Conservation (phyloP, 1,139 yeast genomes). For the Taphrina wiesneri region DNA sequence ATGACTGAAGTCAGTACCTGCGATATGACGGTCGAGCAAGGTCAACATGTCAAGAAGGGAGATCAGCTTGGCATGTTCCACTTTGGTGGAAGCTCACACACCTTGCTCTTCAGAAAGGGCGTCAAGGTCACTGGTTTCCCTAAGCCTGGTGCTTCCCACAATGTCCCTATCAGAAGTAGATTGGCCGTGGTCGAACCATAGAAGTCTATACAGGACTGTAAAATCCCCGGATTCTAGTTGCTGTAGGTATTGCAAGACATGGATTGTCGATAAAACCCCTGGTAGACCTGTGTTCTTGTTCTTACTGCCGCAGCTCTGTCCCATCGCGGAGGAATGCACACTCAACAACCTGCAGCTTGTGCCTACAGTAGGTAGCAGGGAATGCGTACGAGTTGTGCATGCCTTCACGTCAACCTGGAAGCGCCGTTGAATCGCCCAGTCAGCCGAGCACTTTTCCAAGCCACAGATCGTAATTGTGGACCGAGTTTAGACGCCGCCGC, state of each 20-base stretch:
- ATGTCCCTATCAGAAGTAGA: constrained; percentile 1
- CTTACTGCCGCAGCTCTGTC: no score
- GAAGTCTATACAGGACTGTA: background rate
- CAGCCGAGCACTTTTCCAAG: no score
- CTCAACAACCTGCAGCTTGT: no score
- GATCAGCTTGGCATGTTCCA: constrained; percentile 24
- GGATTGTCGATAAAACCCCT: no score
- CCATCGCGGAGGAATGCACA: no score
- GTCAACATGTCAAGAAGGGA: constrained; percentile 24
- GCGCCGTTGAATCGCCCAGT: no score
- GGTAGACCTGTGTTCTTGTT: no score
- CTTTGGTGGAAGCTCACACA: constrained; percentile 18
- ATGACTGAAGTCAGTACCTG: constrained; percentile 23
- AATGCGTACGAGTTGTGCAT: no score
- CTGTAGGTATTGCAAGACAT: background rate
- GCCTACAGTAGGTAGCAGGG: no score
- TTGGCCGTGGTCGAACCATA: constrained; percentile 3
- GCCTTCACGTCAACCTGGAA: no score
- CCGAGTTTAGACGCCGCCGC: background rate
- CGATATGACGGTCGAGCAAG: constrained; percentile 17
- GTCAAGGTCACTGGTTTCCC: constrained; percentile 23
- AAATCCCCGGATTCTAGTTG: no score
- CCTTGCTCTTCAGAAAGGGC: constrained; percentile 19
- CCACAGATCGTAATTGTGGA: background rate
- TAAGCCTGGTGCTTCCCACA: background rate